Conservation (phyloP, 768 basidiomycete genomes). For the Podaxis sp. region DNA sequence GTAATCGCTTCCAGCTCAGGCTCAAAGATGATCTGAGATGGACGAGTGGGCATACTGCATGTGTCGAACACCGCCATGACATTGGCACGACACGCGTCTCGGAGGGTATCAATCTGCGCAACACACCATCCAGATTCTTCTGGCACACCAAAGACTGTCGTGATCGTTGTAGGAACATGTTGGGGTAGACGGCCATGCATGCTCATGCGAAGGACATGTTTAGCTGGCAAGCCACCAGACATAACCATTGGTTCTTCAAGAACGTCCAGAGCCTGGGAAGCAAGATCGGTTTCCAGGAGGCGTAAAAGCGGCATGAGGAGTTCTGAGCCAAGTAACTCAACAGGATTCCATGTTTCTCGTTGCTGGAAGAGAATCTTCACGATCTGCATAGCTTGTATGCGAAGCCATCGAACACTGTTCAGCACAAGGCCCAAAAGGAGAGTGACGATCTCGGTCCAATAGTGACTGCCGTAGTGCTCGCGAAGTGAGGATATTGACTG, state of each 20-base stretch:
- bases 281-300: conserved; percentile 84
- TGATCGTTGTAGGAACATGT: conserved; percentile 35
- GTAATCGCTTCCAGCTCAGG: conserved; percentile 55
- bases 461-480: conserved; percentile 75
- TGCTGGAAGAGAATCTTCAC: conserved; percentile 89
- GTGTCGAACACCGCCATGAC: conserved; percentile 86
- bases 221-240: conserved; percentile 73
- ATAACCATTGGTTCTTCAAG: conserved; percentile 87
- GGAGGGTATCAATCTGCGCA: conserved; percentile 60
- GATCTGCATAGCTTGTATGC: conserved; percentile 81
- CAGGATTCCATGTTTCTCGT: conserved; percentile 71
- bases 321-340: conserved; percentile 79
- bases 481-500: conserved; percentile 85
- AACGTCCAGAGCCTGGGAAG: conserved; percentile 87
- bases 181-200: conserved; percentile 56
- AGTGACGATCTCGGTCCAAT: conserved; percentile 81
- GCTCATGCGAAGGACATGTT: conserved; percentile 90
- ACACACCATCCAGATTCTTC: conserved; percentile 88
- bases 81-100: conserved; percentile 69
- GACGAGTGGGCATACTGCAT: conserved; percentile 67
- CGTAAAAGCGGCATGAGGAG: conserved; percentile 89
- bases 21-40: conserved; percentile 73
- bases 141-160: conserved; percentile 80
- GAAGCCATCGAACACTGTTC: conserved; percentile 80
- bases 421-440: conserved; percentile 85